A percentile compares a stretch with the other conserved stretches of the same genome.
phyloP scores from a whole-genome alignment of 1,284 basidiomycete species.

The Pseudozyma pruni region DNA sequence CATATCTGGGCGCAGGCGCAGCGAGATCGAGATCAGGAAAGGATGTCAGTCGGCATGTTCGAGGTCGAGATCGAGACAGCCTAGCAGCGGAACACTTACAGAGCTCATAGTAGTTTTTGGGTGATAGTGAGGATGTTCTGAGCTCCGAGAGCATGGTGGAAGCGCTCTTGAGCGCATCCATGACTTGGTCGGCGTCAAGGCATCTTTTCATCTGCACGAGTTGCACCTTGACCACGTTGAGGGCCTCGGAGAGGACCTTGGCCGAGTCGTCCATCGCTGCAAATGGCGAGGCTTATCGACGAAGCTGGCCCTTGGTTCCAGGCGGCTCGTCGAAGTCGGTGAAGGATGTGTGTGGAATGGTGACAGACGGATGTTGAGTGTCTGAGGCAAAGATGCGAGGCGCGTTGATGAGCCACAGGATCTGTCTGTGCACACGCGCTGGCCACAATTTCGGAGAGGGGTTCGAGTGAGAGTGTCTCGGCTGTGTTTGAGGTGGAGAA shows the following conservation, averaged over 20 bases:
- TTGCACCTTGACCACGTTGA: conserved; percentile 66
- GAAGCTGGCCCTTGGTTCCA: conserved; percentile 16
- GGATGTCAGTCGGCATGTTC: conserved; percentile 2
- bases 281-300: conserved; percentile 7
- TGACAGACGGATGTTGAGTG: neutral
- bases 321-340: conserved; percentile 16
- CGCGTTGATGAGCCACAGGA: too few species aligned
- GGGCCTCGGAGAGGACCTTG: conserved; percentile 64
- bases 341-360: neutral
- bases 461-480: too few species aligned
- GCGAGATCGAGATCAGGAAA: neutral
- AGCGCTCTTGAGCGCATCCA: conserved; percentile 67
- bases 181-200: conserved; percentile 64
- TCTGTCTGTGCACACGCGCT: too few species aligned
- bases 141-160: conserved; percentile 66
- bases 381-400: neutral
- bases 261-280: conserved; percentile 64
- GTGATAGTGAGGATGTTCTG: conserved; percentile 61
- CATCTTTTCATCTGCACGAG: conserved; percentile 66
- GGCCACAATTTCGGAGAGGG: too few species aligned
- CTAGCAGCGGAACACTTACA: conserved; percentile 35
- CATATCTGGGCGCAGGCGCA: conserved; percentile 54
- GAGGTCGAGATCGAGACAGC: neutral
- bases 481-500: too few species aligned
- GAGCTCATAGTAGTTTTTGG: conserved; percentile 67